phyloP scores from a whole-genome alignment of 306 rosid species.

The Vigna unguiculata region DNA sequence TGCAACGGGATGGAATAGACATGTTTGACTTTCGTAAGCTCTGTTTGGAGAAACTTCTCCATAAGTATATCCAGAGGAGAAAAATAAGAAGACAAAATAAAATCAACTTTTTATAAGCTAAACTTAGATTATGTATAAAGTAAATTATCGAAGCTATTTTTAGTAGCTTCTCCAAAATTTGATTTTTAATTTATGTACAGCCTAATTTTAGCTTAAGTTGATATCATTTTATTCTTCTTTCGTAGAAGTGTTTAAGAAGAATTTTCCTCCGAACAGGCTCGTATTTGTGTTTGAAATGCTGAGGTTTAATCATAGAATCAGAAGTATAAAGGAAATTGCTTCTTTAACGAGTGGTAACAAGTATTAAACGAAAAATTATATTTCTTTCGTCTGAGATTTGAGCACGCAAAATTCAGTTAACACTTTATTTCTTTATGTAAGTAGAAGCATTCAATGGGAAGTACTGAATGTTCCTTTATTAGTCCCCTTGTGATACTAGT shows the following conservation, averaged over 20 bases:
- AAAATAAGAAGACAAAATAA: too few species aligned
- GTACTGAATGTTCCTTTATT: background rate
- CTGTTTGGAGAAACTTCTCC: too few species aligned
- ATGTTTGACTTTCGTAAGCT: background rate
- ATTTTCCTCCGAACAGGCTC: too few species aligned
- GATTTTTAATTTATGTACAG: too few species aligned
- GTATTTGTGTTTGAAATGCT: conserved; percentile 1
- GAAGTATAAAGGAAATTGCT: background rate
- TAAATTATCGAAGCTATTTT: too few species aligned
- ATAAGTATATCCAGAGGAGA: too few species aligned
- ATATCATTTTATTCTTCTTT: too few species aligned
- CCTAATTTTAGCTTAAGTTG: too few species aligned
- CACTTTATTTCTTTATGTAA: background rate
- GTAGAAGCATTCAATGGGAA: background rate
- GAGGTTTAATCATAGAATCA: background rate
- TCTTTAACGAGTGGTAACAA: background rate
- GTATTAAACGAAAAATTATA: background rate
- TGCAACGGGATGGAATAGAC: background rate
- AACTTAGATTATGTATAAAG: too few species aligned
- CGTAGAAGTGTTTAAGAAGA: too few species aligned
- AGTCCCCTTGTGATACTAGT: background rate
- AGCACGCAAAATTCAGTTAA: background rate
- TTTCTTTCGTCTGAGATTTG: background rate
- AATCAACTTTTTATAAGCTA: too few species aligned
- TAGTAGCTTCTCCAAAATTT: too few species aligned